Percentiles rank a stretch among this genome's conserved stretches.
Evolutionary conservation across 176 grass and related monocot genomes (phyloP).

Genomic region (Bolboschoenus planiculmis): DNA sequence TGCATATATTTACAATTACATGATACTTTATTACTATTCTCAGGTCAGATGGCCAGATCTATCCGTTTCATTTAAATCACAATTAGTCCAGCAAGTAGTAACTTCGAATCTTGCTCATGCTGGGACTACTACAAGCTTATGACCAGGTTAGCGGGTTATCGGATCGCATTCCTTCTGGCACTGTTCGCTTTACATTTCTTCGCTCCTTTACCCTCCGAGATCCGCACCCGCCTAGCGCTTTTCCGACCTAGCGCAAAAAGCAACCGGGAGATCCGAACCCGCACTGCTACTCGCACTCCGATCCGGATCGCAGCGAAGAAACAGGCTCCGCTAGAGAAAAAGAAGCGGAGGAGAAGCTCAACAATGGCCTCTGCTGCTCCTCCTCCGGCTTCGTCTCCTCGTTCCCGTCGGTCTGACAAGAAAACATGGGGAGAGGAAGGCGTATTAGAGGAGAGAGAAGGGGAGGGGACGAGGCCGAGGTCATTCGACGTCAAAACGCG

Average conservation of each 20-base stretch:
- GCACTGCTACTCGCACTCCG: background rate
- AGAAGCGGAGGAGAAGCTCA: background rate
- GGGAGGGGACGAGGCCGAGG: conserved; percentile 41
- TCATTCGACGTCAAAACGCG: conserved; percentile 68
- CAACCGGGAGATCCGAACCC: background rate
- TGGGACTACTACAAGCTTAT: background rate
- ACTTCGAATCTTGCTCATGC: too few species aligned
- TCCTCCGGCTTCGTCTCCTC: conserved; percentile 12
- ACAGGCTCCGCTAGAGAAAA: background rate
- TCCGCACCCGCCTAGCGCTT: background rate
- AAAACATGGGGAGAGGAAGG: conserved; percentile 14
- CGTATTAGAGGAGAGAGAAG: conserved; percentile 10
- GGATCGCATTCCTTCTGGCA: background rate
- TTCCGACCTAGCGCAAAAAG: background rate
- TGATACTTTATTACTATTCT: too few species aligned
- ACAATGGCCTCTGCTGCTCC: conserved; percentile 30
- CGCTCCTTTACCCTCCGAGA: background rate
- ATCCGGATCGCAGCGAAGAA: background rate
- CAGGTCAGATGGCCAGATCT: too few species aligned
- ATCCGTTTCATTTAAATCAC: background rate
- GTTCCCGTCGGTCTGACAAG: background rate
- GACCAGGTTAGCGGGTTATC: background rate
- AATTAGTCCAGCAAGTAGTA: background rate
- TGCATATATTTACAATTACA: too few species aligned
- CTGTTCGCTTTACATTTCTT: conserved; percentile 2